Base-by-base conservation (phyloP, 352 stramenopile species). In the Phytopythium aichiense region DNA sequence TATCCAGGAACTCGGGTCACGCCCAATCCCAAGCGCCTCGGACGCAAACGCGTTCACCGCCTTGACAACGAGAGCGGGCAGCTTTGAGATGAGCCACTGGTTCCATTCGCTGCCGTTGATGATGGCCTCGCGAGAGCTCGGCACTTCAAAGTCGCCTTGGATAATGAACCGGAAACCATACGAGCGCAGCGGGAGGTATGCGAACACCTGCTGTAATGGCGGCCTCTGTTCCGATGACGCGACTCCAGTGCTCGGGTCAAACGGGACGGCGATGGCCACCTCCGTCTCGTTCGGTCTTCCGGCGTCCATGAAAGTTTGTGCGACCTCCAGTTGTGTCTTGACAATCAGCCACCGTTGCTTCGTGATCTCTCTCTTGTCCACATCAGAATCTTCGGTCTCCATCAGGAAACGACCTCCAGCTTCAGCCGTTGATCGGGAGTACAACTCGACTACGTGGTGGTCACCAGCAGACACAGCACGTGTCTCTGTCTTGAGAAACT, bases 131-230 rank as follows among this genome's bases (percentile, higher is more conserved):
- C 88, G 79, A 25, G 84, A 95, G 53, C 87, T 95, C 16, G 87
- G 81, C 1, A 95, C 80, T 54, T 94, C 81, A 65, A 95, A 96
- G 52, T 96, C 84, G 40, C 77, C 87, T 33, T 96, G 88, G 11
- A 96, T 31, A 37, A 96, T 90, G 74, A 93, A 95, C 1, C 79
- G 81, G 35, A 95, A 91, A 22, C 83, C 84, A 45, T 94, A 94
- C 8, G 80, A 91, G 5, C 84, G 78, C 50, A 95, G 58, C 4
- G 88, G 87, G 6, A 96, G 64, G 52, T 89, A 96, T 18, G 84
- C 88, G 58, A 94, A 95, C 30, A 96, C 83, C 35, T 89, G 74
- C 57, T 93, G 87, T 7, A 92, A 73, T 20, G 79, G 68, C 12
- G 81, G 76, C 37, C 74, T 63, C 22, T 75, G 70, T 5, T n/a